These are phyloP conservation scores for Chernovozyma aurita DNA, from an alignment of 1,139 yeast species.

Conservation along the genomic window DNA sequence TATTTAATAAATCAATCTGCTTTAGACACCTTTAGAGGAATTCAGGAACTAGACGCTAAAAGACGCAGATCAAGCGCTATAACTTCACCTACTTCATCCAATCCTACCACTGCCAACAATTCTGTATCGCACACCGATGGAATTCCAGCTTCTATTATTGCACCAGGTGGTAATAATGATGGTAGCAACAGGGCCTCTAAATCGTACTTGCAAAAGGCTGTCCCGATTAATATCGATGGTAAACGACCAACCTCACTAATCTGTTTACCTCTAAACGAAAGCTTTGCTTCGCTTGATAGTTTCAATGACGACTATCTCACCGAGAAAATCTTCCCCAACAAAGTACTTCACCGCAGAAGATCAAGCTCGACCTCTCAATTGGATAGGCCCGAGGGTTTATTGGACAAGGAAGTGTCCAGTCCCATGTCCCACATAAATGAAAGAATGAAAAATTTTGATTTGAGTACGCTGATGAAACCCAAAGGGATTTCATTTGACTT, in stretches of 20 bases:
- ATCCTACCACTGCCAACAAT: constrained; percentile 11
- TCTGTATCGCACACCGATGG: constrained; percentile 1
- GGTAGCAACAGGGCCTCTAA: not conserved
- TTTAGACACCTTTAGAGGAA: constrained; percentile 47
- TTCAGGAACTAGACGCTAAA: constrained; percentile 44
- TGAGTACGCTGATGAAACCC: constrained; percentile 34
- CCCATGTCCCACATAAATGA: constrained; percentile 19
- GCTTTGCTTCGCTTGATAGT: constrained; percentile 76
- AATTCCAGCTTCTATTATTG: not conserved
- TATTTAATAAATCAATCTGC: constrained; percentile 46
- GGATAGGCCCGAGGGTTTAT: constrained; percentile 1
- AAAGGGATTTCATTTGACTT: constrained; percentile 10
- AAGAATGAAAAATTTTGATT: constrained; percentile 34
- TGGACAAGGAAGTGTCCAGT: constrained; percentile 1
- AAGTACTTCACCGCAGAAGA: constrained; percentile 3
- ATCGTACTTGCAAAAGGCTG: constrained; percentile 20
- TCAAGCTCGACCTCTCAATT: constrained; percentile 10
- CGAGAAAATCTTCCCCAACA: constrained; percentile 20
- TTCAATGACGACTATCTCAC: constrained; percentile 54
- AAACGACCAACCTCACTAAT: constrained; percentile 34
- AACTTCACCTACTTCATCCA: constrained; percentile 14
- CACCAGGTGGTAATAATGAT: not conserved
- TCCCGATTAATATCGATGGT: constrained; percentile 26
- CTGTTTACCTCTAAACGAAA: constrained; percentile 61
- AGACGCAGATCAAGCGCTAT: constrained; percentile 38